Percentiles rank a stretch among this genome's conserved stretches.
phyloP scores from a whole-genome alignment of 331 rosid species.

The Saraca asoca region DNA sequence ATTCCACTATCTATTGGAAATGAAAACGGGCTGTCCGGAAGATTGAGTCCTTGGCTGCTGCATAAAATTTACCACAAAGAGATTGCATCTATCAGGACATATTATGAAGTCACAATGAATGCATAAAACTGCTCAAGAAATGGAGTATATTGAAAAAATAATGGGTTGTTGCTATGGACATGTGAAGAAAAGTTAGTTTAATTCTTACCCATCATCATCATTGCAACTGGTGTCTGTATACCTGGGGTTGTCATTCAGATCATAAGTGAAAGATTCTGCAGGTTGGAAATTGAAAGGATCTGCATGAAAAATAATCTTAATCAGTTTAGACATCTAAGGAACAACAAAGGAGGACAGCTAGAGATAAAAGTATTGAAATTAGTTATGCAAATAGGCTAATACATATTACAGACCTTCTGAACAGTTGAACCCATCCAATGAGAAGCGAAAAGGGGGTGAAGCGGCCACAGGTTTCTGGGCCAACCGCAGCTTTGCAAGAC shows the following conservation, averaged over 20 bases:
- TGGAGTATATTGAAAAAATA: not conserved
- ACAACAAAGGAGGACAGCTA: not conserved
- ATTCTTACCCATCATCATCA: conserved; percentile 57
- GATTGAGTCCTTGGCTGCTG: conserved; percentile 61
- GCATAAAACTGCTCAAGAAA: not conserved
- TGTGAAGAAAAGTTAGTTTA: not conserved
- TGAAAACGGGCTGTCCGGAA: conserved; percentile 84
- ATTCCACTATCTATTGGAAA: conserved; percentile 49
- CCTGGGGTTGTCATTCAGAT: conserved; percentile 38
- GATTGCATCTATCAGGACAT: conserved; percentile 12
- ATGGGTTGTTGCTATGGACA: not conserved
- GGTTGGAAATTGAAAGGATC: conserved; percentile 47
- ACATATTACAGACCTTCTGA: conserved; percentile 48
- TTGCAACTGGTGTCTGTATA: conserved; percentile 38
- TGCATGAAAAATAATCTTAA: conserved; percentile 33
- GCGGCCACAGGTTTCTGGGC: conserved; percentile 24
- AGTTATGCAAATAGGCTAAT: conserved; percentile 1
- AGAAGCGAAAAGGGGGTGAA: conserved; percentile 46
- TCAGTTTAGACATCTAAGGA: not conserved
- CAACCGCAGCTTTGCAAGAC: conserved; percentile 49
- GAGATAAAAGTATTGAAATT: not conserved
- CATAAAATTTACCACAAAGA: conserved; percentile 3
- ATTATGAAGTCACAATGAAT: not conserved
- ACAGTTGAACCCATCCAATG: conserved; percentile 42
- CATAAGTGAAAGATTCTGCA: conserved; percentile 41